Evolutionary conservation across 331 rosid genomes (phyloP).

Genomic region (Saraca asoca): DNA sequence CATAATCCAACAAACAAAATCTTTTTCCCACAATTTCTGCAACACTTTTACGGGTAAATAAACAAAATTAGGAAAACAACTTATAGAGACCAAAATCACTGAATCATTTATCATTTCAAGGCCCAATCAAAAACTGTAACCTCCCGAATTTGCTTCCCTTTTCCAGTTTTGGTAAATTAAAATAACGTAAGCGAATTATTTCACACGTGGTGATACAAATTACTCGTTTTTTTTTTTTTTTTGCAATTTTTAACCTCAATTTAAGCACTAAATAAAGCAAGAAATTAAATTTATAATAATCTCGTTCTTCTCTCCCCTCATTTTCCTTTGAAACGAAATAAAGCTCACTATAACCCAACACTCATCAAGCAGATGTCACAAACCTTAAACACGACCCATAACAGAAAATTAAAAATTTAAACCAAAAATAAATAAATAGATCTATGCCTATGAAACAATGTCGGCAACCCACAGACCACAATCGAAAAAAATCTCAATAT

Average conservation of each 20-base stretch:
- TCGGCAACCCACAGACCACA: constrained; percentile 32
- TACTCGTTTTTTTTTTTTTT: constrained; percentile 9
- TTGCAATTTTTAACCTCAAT: neutral
- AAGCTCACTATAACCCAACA: constrained; percentile 14
- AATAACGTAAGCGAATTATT: constrained; percentile 27
- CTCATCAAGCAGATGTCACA: constrained; percentile 8
- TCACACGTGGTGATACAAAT: constrained; percentile 1
- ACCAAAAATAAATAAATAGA: constrained; percentile 45
- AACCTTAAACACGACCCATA: constrained; percentile 23
- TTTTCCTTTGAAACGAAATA: constrained; percentile 35
- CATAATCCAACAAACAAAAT: constrained; percentile 15
- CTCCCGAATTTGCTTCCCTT: neutral
- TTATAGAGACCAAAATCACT: neutral
- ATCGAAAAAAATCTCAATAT: neutral
- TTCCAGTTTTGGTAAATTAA: constrained; percentile 3
- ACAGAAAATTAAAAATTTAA: neutral
- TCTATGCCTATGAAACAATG: constrained; percentile 48
- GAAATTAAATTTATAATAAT: neutral
- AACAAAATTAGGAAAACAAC: constrained; percentile 21
- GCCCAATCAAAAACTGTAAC: neutral
- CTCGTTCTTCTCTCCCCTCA: constrained; percentile 31
- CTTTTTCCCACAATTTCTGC: constrained; percentile 17
- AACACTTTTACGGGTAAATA: constrained; percentile 23
- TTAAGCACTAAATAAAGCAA: neutral
- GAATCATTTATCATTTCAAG: constrained; percentile 10